These are phyloP conservation scores for Pleodorina starrii DNA, from an alignment of 139 green algal genomes.

Conservation along the genomic window DNA sequence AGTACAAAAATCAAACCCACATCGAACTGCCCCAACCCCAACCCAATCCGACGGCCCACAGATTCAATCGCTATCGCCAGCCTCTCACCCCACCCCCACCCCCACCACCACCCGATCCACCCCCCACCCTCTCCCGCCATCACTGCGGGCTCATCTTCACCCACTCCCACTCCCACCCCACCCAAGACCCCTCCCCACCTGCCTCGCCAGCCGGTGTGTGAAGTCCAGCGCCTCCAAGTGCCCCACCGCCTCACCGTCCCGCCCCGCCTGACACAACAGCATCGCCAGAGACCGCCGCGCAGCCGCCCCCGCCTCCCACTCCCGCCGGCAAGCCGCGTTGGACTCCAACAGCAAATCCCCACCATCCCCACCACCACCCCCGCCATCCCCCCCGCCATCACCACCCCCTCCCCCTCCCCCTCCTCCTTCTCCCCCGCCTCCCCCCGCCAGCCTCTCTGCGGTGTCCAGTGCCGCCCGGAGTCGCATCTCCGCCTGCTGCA, in stretches of 20 bases:
- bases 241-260: slow-evolving; percentile 26
- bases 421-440: background rate
- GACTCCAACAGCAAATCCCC: slow-evolving; percentile 25
- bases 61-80: too few relatives aligned
- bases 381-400: background rate
- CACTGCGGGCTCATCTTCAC: background rate
- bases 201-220: slow-evolving; percentile 49
- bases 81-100: too few relatives aligned
- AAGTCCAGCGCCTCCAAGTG: slow-evolving; percentile 45
- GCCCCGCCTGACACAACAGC: slow-evolving; percentile 59
- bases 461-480: slow-evolving; percentile 15
- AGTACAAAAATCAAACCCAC: too few relatives aligned
- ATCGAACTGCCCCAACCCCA: too few relatives aligned
- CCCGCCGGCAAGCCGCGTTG: slow-evolving; percentile 52
- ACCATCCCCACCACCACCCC: background rate
- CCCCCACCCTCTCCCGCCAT: background rate
- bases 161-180: background rate
- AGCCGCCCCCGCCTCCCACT: slow-evolving; percentile 42
- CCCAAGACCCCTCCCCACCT: slow-evolving; percentile 29
- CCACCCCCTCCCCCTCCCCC: background rate
- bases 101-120: too few relatives aligned
- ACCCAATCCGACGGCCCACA: too few relatives aligned
- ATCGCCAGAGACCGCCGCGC: slow-evolving; percentile 52
- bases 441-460: slow-evolving; percentile 27
- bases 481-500: slow-evolving; percentile 37